Percentiles rank a stretch among this genome's conserved stretches.
These are phyloP conservation scores for Mimosa pudica DNA, from an alignment of 306 rosid species.

Conservation along the genomic window DNA sequence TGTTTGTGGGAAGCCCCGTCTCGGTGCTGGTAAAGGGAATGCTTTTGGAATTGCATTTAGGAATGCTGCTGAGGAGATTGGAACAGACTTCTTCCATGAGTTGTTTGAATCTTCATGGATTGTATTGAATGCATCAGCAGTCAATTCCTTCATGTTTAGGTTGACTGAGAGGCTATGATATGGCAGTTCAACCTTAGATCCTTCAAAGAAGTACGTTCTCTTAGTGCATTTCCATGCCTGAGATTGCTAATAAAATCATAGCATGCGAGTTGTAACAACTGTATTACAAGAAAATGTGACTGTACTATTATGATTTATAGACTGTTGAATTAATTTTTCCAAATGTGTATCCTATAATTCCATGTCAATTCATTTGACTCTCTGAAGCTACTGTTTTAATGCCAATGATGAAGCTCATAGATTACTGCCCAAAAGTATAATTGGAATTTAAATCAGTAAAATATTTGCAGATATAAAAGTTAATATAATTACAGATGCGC, in stretches of 20 bases:
- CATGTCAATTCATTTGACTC: slow-evolving; percentile 8
- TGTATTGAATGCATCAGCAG: slow-evolving; percentile 63
- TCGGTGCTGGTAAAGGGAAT: slow-evolving; percentile 85
- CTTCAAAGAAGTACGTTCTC: slow-evolving; percentile 17
- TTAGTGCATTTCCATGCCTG: slow-evolving; percentile 32
- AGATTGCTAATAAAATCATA: slow-evolving; percentile 36
- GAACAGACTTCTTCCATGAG: slow-evolving; percentile 81
- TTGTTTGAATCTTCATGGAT: slow-evolving; percentile 97
- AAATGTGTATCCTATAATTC: slow-evolving; percentile 9
- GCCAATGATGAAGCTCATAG: slow-evolving; percentile 18
- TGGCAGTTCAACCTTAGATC: slow-evolving; percentile 27
- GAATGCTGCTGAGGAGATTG: slow-evolving; percentile 78
- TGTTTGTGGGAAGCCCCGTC: slow-evolving; percentile 93
- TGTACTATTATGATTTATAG: slow-evolving; percentile 24
- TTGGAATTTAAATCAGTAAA: slow-evolving; percentile 8
- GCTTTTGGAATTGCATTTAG: slow-evolving; percentile 85
- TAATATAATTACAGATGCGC: background rate
- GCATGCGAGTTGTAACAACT: slow-evolving; percentile 5
- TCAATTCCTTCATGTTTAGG: slow-evolving; percentile 87
- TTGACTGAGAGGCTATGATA: slow-evolving; percentile 82
- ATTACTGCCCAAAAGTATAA: slow-evolving; percentile 6
- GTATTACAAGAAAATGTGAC: slow-evolving; percentile 35
- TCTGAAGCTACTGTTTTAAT: slow-evolving; percentile 29
- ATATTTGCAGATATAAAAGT: background rate
- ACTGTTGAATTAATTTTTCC: slow-evolving; percentile 19